A percentile compares a stretch with the other conserved stretches of the same genome.
Conservation (phyloP, 2,329 filamentous ascomycete genomes). For the Trichoderma arundinaceum region DNA sequence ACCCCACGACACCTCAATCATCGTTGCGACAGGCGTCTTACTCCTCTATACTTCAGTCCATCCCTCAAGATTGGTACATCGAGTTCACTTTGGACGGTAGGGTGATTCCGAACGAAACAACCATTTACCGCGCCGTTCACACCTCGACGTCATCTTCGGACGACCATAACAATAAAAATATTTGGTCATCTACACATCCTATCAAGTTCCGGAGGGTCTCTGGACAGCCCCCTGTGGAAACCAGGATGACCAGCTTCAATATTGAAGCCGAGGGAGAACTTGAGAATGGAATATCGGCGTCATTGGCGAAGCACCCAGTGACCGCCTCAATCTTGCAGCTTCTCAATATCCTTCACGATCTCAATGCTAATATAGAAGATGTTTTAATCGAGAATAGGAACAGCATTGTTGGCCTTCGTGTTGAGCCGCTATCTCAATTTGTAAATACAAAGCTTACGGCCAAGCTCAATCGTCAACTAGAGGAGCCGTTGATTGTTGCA, state of each 20-base stretch:
- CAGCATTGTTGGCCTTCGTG: slow-evolving; percentile 70
- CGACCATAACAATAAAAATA: slow-evolving; percentile 73
- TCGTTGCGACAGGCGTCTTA: slow-evolving; percentile 77
- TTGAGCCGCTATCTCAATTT: slow-evolving; percentile 88
- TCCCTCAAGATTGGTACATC: slow-evolving; percentile 94
- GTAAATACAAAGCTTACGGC: slow-evolving; percentile 98
- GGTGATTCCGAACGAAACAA: slow-evolving; percentile 86
- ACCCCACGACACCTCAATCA: slow-evolving; percentile 58
- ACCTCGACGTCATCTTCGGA: slow-evolving; percentile 58
- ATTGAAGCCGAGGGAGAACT: slow-evolving; percentile 59
- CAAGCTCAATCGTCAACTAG: slow-evolving; percentile 94
- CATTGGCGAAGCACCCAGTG: slow-evolving; percentile 79
- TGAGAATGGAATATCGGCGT: slow-evolving; percentile 71
- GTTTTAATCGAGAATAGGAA: slow-evolving; percentile 77
- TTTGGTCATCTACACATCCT: slow-evolving; percentile 89
- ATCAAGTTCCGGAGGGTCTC: slow-evolving; percentile 89
- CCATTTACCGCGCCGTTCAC: slow-evolving; percentile 93
- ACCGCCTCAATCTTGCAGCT: slow-evolving; percentile 87
- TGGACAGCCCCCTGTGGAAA: slow-evolving; percentile 79
- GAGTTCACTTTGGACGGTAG: slow-evolving; percentile 89
- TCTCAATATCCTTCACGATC: slow-evolving; percentile 86
- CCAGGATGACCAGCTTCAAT: slow-evolving; percentile 61
- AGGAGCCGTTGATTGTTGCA: slow-evolving; percentile 95
- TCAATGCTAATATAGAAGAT: slow-evolving; percentile 93
- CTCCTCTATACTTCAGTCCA: slow-evolving; percentile 78